A percentile compares a stretch with the other conserved stretches of the same genome.
Conservation (phyloP, 805 yeast species). For the Candida peoriensis region DNA sequence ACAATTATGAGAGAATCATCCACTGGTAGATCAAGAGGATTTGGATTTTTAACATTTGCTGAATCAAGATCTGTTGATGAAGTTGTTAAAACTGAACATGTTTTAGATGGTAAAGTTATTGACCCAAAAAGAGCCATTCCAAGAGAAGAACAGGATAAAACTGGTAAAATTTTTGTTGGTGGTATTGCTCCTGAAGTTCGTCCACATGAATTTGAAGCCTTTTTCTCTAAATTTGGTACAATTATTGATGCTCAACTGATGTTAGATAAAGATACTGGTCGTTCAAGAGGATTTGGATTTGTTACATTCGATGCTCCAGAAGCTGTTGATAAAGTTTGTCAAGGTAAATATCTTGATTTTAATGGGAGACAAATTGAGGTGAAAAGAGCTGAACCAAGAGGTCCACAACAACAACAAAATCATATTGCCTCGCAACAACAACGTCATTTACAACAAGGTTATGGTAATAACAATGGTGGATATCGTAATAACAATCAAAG, state of each 20-base stretch:
- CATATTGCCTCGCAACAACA: constrained; percentile 27
- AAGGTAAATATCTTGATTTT: constrained; percentile 72
- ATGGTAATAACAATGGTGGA: constrained; percentile 13
- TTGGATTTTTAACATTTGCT: constrained; percentile 86
- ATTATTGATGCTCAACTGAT: constrained; percentile 94
- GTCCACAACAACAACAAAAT: constrained; percentile 48
- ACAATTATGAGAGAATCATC: constrained; percentile 88
- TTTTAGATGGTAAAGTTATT: constrained; percentile 90
- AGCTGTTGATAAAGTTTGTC: constrained; percentile 86
- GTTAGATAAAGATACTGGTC: constrained; percentile 96
- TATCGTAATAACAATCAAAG: constrained; percentile 1
- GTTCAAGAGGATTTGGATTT: constrained; percentile 96
- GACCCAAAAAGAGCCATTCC: constrained; percentile 98
- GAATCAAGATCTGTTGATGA: constrained; percentile 79
- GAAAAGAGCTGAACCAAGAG: constrained; percentile 79
- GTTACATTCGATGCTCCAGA: constrained; percentile 93
- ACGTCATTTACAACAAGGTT: constrained; percentile 17
- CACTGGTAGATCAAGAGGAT: constrained; percentile 90
- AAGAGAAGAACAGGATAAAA: constrained; percentile 92
- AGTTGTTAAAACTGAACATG: constrained; percentile 81
- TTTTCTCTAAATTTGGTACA: constrained; percentile 82
- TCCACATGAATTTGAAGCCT: constrained; percentile 81
- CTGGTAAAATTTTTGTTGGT: constrained; percentile 96
- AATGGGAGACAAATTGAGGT: constrained; percentile 85
- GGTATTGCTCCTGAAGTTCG: constrained; percentile 94